phyloP scores from a whole-genome alignment of 2,329 filamentous ascomycete genomes.

The Ceratocystis lukuohia region DNA sequence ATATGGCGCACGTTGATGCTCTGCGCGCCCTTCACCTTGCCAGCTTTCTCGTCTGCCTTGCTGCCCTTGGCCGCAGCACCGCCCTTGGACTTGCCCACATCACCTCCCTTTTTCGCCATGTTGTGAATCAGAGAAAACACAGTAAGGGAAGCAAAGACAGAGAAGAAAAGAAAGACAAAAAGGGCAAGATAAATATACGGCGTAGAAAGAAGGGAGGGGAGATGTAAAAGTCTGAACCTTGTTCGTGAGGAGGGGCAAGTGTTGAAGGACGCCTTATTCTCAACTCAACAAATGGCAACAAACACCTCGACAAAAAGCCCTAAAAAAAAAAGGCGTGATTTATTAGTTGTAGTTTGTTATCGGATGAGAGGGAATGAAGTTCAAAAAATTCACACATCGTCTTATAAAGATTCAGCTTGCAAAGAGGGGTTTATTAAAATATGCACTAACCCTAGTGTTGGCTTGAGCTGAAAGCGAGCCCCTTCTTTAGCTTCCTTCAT shows the following conservation, averaged over 20 bases:
- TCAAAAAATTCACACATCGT: background rate
- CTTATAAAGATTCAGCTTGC: background rate
- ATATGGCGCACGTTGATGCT: constrained; percentile 65
- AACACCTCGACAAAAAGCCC: background rate
- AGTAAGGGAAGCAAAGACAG: background rate
- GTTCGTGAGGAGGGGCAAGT: too few relatives aligned
- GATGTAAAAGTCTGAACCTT: too few relatives aligned
- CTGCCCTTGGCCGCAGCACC: constrained; percentile 26
- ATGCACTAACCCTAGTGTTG: background rate
- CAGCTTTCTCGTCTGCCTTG: constrained; percentile 28
- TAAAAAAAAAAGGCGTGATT: too few relatives aligned
- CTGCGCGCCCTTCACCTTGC: constrained; percentile 47
- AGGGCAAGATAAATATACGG: background rate
- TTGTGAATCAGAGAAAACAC: background rate
- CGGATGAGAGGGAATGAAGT: background rate
- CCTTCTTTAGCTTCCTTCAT: background rate
- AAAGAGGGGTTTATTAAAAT: background rate
- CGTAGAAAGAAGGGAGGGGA: background rate
- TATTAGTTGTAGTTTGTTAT: background rate
- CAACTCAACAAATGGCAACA: background rate
- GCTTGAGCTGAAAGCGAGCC: background rate
- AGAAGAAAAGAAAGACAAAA: background rate
- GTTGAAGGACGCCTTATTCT: background rate
- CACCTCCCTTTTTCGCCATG: constrained; percentile 17
- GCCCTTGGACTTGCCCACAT: constrained; percentile 23